These are phyloP conservation scores for Arabidopsis hybrid DNA, from an alignment of 441 rosid species.

Conservation along the genomic window DNA sequence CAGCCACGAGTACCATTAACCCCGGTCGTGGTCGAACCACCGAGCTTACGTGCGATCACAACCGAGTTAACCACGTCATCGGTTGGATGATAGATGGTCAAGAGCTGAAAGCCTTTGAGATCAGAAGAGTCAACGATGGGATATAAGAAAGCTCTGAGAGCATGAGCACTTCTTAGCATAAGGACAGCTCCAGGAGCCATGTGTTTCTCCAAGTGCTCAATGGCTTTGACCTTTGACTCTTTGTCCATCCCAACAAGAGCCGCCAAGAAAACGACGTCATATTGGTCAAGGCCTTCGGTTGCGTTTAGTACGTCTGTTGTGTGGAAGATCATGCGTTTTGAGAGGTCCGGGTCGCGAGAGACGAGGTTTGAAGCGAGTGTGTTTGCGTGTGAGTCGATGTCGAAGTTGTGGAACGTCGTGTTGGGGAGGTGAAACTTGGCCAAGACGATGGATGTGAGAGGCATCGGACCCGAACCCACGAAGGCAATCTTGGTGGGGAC, in stretches of 20 bases:
- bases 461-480: conserved; percentile 92
- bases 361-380: conserved; percentile 57
- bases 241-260: conserved; percentile 87
- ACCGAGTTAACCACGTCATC: conserved; percentile 91
- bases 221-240: conserved; percentile 64
- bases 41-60: conserved; percentile 64
- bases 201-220: conserved; percentile 73
- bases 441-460: conserved; percentile 81
- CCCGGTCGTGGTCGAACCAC: conserved; percentile 26
- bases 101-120: conserved; percentile 73
- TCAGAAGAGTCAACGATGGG: conserved; percentile 76
- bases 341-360: conserved; percentile 66
- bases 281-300: conserved; percentile 54
- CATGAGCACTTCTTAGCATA: conserved; percentile 91
- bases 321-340: conserved; percentile 70
- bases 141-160: conserved; percentile 84
- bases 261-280: conserved; percentile 83
- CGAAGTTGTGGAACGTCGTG: conserved; percentile 79
- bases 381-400: conserved; percentile 75
- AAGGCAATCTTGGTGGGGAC: conserved; percentile 74
- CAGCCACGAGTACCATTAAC: conserved; percentile 41
- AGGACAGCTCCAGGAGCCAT: conserved; percentile 76
- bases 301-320: conserved; percentile 67
- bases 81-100: conserved; percentile 76
- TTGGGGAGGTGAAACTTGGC: conserved; percentile 68